A percentile compares a stretch with the other conserved stretches of the same genome.
These are phyloP conservation scores for Capsella rubella DNA, from an alignment of 441 rosid genomes.

Conservation along the genomic window DNA sequence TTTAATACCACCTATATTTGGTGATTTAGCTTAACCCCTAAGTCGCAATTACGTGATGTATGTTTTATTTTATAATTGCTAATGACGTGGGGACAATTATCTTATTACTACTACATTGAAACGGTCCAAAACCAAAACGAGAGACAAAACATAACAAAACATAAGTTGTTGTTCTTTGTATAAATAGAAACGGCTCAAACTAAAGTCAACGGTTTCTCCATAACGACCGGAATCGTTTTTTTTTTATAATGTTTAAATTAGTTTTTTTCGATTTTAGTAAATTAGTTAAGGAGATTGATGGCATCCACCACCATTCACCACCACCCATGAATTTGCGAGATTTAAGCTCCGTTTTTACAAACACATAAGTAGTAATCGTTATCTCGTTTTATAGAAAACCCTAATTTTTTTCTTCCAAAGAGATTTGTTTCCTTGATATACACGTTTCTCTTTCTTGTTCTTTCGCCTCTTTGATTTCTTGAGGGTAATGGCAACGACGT, in stretches of 20 bases:
- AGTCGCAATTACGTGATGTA: slow-evolving; percentile 26
- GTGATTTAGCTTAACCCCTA: slow-evolving; percentile 1
- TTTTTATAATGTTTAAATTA: slow-evolving; percentile 42
- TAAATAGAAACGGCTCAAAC: slow-evolving; percentile 44
- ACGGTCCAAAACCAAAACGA: slow-evolving; percentile 32
- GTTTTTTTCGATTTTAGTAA: slow-evolving; percentile 24
- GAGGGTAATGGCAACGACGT: slow-evolving; percentile 41
- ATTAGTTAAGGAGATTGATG: slow-evolving; percentile 34
- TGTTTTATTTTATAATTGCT: slow-evolving; percentile 14
- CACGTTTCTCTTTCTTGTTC: slow-evolving; percentile 33
- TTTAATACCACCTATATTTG: slow-evolving; percentile 13
- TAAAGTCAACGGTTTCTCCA: slow-evolving; percentile 45
- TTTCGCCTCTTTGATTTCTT: slow-evolving; percentile 3
- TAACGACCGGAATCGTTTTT: slow-evolving; percentile 42
- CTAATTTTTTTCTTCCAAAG: slow-evolving; percentile 21
- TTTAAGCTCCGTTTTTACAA: slow-evolving; percentile 45
- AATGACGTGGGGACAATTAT: slow-evolving; percentile 44
- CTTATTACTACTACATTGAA: slow-evolving; percentile 36
- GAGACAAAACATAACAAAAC: slow-evolving; percentile 1
- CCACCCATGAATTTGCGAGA: slow-evolving; percentile 33
- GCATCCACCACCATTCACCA: slow-evolving; percentile 43
- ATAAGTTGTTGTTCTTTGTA: slow-evolving; percentile 20
- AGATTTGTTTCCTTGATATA: slow-evolving; percentile 34
- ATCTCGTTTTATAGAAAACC: slow-evolving; percentile 38
- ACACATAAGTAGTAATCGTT: slow-evolving; percentile 26